Evolutionary conservation across 768 basidiomycete species (phyloP).

Genomic region (Trametes maxima): DNA sequence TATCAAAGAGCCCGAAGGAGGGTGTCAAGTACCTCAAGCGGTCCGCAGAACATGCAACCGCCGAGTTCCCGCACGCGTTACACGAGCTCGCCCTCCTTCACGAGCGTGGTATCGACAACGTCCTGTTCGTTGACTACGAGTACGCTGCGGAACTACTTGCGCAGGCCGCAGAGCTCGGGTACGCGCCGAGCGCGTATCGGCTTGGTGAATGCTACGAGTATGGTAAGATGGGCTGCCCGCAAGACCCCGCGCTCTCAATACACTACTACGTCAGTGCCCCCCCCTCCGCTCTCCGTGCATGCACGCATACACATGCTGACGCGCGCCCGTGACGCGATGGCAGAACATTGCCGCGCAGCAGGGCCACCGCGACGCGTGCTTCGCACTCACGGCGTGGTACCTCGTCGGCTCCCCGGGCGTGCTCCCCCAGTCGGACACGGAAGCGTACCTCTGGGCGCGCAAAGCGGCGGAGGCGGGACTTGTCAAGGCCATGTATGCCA

Average conservation of each 20-base stretch:
- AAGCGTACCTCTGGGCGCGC: slow-evolving; percentile 97
- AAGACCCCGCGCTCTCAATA: slow-evolving; percentile 95
- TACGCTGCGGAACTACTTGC: slow-evolving; percentile 94
- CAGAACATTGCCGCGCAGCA: slow-evolving; percentile 99
- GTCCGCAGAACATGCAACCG: slow-evolving; percentile 90
- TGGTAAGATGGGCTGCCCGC: slow-evolving; percentile 97
- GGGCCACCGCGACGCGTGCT: slow-evolving; percentile 95
- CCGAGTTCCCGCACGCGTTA: slow-evolving; percentile 94
- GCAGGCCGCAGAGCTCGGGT: slow-evolving; percentile 93
- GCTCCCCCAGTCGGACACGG: slow-evolving; percentile 96
- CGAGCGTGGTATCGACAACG: slow-evolving; percentile 97
- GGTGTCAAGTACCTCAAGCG: slow-evolving; percentile 99
- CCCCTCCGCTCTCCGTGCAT: background rate
- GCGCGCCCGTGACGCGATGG: background rate
- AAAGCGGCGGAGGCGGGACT: slow-evolving; percentile 92
- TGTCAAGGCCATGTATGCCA: slow-evolving; percentile 95
- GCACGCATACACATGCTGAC: slow-evolving; percentile 3
- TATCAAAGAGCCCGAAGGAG: slow-evolving; percentile 87
- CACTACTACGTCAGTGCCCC: slow-evolving; percentile 90
- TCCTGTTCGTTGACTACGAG: slow-evolving; percentile 94
- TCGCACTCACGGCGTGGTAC: slow-evolving; percentile 98
- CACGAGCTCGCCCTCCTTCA: slow-evolving; percentile 94
- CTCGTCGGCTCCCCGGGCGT: slow-evolving; percentile 98
- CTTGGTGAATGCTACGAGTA: slow-evolving; percentile 99
- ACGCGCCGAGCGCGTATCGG: slow-evolving; percentile 94